Evolutionary conservation across 2,329 filamentous ascomycete species (phyloP).

Genomic region (Aspergillus hiratsukae): DNA sequence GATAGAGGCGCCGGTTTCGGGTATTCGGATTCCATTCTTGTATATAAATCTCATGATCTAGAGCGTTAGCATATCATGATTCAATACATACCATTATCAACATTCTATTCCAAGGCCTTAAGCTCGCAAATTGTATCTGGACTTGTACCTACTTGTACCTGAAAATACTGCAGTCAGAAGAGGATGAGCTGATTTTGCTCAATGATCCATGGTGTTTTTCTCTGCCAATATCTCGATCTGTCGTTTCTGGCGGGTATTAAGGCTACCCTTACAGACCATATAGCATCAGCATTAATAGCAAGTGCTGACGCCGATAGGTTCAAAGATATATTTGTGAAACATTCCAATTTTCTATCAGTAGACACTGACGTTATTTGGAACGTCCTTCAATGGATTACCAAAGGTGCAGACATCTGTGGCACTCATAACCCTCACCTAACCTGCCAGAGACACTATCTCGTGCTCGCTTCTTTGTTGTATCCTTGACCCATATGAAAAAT

Average conservation of each 20-base stretch:
- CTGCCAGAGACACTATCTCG: neutral
- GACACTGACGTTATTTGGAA: neutral
- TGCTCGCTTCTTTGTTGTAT: neutral
- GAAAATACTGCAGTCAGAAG: too few species aligned
- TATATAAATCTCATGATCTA: neutral
- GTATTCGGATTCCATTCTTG: slow-evolving; percentile 1
- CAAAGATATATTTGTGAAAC: neutral
- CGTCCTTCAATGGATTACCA: neutral
- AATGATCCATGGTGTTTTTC: too few species aligned
- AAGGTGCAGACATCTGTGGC: neutral
- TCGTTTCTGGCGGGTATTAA: too few species aligned
- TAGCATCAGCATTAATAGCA: too few species aligned
- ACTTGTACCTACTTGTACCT: too few species aligned
- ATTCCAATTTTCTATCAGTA: neutral
- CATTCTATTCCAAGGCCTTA: slow-evolving; percentile 8
- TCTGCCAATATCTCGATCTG: too few species aligned
- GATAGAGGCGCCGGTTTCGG: slow-evolving; percentile 31
- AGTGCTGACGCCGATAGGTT: too few species aligned
- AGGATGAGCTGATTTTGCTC: neutral
- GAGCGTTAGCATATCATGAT: slow-evolving; percentile 6
- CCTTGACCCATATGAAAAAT: neutral
- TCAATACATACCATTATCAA: neutral
- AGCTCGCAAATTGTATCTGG: too few species aligned
- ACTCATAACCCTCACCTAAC: neutral
- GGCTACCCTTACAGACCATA: too few species aligned